Conservation (phyloP, 768 basidiomycete genomes). For the Astraeus odoratus region DNA sequence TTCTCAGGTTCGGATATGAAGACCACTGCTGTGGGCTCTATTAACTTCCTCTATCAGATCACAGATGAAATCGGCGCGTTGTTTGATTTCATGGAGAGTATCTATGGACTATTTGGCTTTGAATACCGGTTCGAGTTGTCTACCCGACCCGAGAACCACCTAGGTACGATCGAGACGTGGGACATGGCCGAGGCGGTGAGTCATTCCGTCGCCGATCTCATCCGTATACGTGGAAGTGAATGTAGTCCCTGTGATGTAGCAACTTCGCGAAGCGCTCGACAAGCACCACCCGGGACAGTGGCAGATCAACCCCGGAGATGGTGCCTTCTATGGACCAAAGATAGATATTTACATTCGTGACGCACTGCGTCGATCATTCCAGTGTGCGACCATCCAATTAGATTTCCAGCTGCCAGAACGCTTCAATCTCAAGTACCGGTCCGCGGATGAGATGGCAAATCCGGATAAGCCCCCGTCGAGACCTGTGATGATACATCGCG, state of each 20-base stretch:
- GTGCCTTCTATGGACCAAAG: slow-evolving; percentile 99
- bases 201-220: not conserved
- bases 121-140: slow-evolving; percentile 91
- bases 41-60: slow-evolving; percentile 47
- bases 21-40: not conserved
- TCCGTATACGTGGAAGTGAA: not conserved
- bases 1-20: slow-evolving; percentile 52
- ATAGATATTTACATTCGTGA: slow-evolving; percentile 97
- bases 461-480: slow-evolving; percentile 51
- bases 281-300: slow-evolving; percentile 83
- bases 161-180: slow-evolving; percentile 89
- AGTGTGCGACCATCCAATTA: slow-evolving; percentile 97
- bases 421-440: slow-evolving; percentile 90
- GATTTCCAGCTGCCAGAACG: slow-evolving; percentile 98
- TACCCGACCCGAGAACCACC: slow-evolving; percentile 90
- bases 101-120: slow-evolving; percentile 94
- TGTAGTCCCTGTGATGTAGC: slow-evolving; percentile 41
- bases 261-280: slow-evolving; percentile 88
- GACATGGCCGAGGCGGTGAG: slow-evolving; percentile 75
- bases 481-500: slow-evolving; percentile 98
- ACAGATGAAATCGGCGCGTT: slow-evolving; percentile 78
- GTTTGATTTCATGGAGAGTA: slow-evolving; percentile 92
- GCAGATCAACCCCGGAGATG: slow-evolving; percentile 92
- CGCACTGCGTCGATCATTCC: slow-evolving; percentile 88
- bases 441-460: slow-evolving; percentile 52